A percentile compares a stretch with the other conserved stretches of the same genome.
Evolutionary conservation across 148 eudicot species (phyloP).

Genomic region (Pouteria glomerata): DNA sequence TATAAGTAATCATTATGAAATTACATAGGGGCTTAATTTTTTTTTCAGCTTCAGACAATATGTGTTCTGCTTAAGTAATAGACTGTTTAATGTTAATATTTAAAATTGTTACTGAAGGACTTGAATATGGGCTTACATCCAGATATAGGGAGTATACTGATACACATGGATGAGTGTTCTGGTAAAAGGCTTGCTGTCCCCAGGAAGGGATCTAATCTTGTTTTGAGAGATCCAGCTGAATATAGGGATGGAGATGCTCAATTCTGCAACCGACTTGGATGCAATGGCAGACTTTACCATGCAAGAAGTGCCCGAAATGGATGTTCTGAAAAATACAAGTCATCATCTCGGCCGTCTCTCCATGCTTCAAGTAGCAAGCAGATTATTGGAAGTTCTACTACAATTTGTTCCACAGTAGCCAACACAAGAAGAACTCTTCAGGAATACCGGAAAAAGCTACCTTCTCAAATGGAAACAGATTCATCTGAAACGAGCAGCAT

Average conservation of each 20-base stretch:
- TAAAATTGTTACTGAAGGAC: neutral
- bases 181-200: constrained; percentile 37
- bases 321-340: constrained; percentile 44
- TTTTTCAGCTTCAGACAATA: neutral
- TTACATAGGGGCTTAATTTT: neutral
- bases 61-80: neutral
- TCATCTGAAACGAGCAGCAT: constrained; percentile 39
- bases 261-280: constrained; percentile 76
- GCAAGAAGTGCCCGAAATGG: constrained; percentile 33
- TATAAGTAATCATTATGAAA: no score
- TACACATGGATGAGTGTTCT: constrained; percentile 51
- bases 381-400: constrained; percentile 42
- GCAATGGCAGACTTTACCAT: constrained; percentile 63
- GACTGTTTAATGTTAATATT: neutral
- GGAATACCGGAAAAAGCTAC: constrained; percentile 33
- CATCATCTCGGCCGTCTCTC: constrained; percentile 32
- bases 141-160: constrained; percentile 21
- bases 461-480: constrained; percentile 28
- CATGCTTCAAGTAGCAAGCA: constrained; percentile 53
- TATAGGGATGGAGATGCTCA: constrained; percentile 38
- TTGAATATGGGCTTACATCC: constrained; percentile 9
- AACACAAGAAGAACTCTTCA: constrained; percentile 29
- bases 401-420: constrained; percentile 16
- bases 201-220: constrained; percentile 39
- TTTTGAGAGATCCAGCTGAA: constrained; percentile 37